phyloP scores from a whole-genome alignment of 1,284 basidiomycete genomes.

The Irpex lacteus region DNA sequence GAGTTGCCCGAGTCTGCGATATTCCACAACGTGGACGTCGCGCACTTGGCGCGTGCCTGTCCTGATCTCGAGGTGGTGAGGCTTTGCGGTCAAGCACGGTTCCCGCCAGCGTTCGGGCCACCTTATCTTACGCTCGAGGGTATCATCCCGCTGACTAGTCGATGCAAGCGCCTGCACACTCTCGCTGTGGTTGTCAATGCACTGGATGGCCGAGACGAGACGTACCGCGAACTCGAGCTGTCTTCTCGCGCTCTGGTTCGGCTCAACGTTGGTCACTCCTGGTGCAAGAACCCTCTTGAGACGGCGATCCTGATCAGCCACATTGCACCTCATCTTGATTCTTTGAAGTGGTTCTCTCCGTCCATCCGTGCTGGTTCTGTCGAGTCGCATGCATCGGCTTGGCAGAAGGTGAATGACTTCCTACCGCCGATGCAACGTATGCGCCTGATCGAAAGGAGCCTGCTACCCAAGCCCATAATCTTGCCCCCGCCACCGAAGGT shows the following conservation, averaged over 20 bases:
- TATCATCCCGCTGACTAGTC: conserved; percentile 52
- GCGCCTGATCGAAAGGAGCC: conserved; percentile 56
- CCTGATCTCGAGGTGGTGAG: conserved; percentile 64
- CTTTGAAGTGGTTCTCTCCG: conserved; percentile 70
- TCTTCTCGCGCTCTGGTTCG: conserved; percentile 65
- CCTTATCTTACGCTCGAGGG: conserved; percentile 45
- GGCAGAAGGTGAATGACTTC: conserved; percentile 65
- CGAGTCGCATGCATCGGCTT: conserved; percentile 61
- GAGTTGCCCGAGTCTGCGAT: conserved; percentile 73
- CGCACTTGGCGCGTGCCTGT: conserved; percentile 53
- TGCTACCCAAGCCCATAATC: conserved; percentile 32
- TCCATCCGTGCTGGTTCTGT: conserved; percentile 67
- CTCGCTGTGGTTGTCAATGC: conserved; percentile 65
- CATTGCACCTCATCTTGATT: conserved; percentile 65
- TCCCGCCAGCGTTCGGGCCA: conserved; percentile 47
- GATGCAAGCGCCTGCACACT: conserved; percentile 60
- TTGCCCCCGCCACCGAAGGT: conserved; percentile 26
- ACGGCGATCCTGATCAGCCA: conserved; percentile 71
- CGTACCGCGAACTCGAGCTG: conserved; percentile 40
- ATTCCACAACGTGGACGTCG: conserved; percentile 58
- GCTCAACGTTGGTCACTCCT: conserved; percentile 71
- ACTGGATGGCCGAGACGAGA: conserved; percentile 39
- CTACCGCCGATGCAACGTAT: conserved; percentile 68
- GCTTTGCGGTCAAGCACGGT: conserved; percentile 65
- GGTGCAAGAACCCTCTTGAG: conserved; percentile 62